These are phyloP conservation scores for Fusarium piperis DNA, from an alignment of 2,329 filamentous ascomycete genomes.

Conservation along the genomic window DNA sequence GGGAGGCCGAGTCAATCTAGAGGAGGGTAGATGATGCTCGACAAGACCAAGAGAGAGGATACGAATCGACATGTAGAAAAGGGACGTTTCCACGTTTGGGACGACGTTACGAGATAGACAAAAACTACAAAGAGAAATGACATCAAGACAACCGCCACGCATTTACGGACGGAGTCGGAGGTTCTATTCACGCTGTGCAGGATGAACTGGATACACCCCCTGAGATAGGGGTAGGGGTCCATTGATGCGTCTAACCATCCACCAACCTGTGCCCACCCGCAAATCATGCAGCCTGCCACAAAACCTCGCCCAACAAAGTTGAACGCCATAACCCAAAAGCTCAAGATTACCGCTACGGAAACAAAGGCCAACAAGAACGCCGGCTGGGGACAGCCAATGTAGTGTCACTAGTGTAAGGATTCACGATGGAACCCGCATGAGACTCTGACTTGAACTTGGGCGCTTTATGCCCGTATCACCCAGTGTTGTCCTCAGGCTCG, in stretches of 20 bases:
- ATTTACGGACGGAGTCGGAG: not conserved
- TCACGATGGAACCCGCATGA: not conserved
- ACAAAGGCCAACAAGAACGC: slow-evolving; percentile 3
- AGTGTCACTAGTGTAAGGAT: not conserved
- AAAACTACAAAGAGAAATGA: slow-evolving; percentile 34
- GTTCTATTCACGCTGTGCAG: not conserved
- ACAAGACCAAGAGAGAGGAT: slow-evolving; percentile 28
- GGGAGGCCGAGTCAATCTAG: not conserved
- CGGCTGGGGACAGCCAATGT: not conserved
- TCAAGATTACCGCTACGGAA: slow-evolving; percentile 1
- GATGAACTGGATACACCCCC: not conserved
- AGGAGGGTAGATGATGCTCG: not conserved
- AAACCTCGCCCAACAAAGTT: slow-evolving; percentile 5
- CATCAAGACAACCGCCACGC: slow-evolving; percentile 7
- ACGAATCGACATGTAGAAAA: slow-evolving; percentile 29
- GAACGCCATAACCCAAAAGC: slow-evolving; percentile 15
- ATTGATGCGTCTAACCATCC: slow-evolving; percentile 17
- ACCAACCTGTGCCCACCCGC: not conserved
- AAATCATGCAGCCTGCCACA: not conserved
- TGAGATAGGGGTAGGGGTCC: slow-evolving; percentile 1
- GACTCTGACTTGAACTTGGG: not conserved
- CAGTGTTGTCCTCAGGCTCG: not conserved
- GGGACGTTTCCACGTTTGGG: slow-evolving; percentile 24
- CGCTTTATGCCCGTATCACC: not conserved
- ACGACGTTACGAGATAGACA: slow-evolving; percentile 42